These are phyloP conservation scores for Maudiozyma bulderi DNA, from an alignment of 805 yeast species.

Conservation along the genomic window DNA sequence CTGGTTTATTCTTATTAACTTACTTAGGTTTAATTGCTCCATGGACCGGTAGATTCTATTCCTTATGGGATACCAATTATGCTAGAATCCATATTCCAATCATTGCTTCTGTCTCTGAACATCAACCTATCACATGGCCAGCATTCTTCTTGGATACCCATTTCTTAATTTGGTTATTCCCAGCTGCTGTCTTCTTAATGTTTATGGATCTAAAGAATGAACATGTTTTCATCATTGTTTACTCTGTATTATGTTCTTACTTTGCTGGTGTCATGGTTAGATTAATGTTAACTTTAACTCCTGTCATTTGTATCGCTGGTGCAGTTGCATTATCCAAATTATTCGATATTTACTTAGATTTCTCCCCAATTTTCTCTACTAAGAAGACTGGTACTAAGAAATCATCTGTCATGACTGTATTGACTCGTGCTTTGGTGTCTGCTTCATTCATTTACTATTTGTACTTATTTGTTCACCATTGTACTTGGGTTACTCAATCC, in stretches of 20 bases:
- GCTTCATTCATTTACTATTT: slow-evolving; percentile 65
- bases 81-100: slow-evolving; percentile 98
- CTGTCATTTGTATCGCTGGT: slow-evolving; percentile 87
- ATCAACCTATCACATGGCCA: slow-evolving; percentile 99
- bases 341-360: slow-evolving; percentile 71
- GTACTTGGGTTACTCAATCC: slow-evolving; percentile 93
- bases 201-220: slow-evolving; percentile 86
- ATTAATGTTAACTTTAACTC: slow-evolving; percentile 92
- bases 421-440: slow-evolving; percentile 55
- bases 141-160: slow-evolving; percentile 91
- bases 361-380: slow-evolving; percentile 28
- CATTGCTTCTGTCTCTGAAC: slow-evolving; percentile 97
- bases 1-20: slow-evolving; percentile 70
- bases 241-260: slow-evolving; percentile 87
- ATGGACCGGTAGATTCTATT: slow-evolving; percentile 98
- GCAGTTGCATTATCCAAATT: slow-evolving; percentile 82
- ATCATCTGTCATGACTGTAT: slow-evolving; percentile 26
- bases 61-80: slow-evolving; percentile 95
- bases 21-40: slow-evolving; percentile 93
- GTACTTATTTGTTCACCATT: slow-evolving; percentile 76
- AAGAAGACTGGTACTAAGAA: slow-evolving; percentile 3
- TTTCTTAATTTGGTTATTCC: slow-evolving; percentile 94
- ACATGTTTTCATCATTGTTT: slow-evolving; percentile 85
- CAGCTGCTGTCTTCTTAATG: slow-evolving; percentile 87
- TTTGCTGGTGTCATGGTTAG: slow-evolving; percentile 99